A percentile compares a stretch with the other conserved stretches of the same genome.
These are phyloP conservation scores for Mortierella sp. DNA, from an alignment of 371 early-diverging fungal species.

Conservation along the genomic window DNA sequence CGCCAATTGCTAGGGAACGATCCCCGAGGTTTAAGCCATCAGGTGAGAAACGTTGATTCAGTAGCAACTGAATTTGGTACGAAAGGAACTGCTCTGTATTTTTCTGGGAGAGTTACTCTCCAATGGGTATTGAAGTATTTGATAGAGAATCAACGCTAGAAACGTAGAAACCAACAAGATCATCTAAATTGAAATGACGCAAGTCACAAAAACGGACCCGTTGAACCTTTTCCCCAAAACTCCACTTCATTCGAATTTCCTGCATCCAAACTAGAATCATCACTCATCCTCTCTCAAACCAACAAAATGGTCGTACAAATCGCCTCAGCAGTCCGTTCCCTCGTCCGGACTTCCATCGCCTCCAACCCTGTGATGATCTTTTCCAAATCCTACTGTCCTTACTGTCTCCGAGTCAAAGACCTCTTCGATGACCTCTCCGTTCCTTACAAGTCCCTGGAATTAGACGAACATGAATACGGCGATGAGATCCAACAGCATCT, in stretches of 20 bases:
- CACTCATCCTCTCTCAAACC: background rate
- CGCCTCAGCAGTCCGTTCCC: conserved; percentile 18
- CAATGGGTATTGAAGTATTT: too few species aligned
- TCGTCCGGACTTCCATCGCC: conserved; percentile 29
- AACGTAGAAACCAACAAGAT: too few species aligned
- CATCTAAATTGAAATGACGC: too few species aligned
- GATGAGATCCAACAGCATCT: conserved; percentile 80
- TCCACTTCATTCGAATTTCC: background rate
- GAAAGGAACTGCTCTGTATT: too few species aligned
- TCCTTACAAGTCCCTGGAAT: conserved; percentile 69
- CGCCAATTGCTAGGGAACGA: too few species aligned
- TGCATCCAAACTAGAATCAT: background rate
- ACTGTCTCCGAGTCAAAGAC: conserved; percentile 80
- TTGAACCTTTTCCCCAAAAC: background rate
- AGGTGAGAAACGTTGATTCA: too few species aligned
- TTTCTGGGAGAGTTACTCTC: too few species aligned
- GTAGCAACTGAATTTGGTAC: too few species aligned
- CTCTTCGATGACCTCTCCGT: conserved; percentile 73
- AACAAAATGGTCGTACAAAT: conserved; percentile 10
- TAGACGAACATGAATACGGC: conserved; percentile 77
- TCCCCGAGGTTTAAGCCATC: too few species aligned
- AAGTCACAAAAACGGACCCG: too few species aligned
- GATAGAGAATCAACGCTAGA: too few species aligned
- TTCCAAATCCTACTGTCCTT: conserved; percentile 91
- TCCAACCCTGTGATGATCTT: conserved; percentile 65